Evolutionary conservation across 2,329 filamentous ascomycete genomes (phyloP).

Genomic region (Pestalotiopsis sp.): DNA sequence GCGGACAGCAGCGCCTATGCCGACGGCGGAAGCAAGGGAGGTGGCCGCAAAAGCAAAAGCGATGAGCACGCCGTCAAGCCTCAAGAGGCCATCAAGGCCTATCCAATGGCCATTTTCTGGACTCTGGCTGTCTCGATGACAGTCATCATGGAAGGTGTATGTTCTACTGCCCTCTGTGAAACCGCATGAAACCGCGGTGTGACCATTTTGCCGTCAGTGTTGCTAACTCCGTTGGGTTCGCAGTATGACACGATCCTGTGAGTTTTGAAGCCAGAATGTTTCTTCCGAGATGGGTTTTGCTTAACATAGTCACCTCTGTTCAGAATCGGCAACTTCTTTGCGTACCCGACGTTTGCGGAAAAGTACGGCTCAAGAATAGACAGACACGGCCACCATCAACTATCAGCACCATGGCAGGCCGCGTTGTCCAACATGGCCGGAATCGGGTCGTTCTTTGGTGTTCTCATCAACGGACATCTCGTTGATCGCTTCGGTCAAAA

Average conservation of each 20-base stretch:
- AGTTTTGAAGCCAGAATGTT: not conserved
- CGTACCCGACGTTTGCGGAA: constrained; percentile 11
- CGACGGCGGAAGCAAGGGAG: not conserved
- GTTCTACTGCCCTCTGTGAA: not conserved
- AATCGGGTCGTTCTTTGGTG: constrained; percentile 44
- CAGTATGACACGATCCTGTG: constrained; percentile 12
- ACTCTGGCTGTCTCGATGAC: constrained; percentile 12
- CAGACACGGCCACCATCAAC: constrained; percentile 10
- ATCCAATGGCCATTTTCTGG: constrained; percentile 14
- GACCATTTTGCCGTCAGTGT: not conserved
- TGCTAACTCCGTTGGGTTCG: not conserved
- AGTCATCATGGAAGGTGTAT: constrained; percentile 13
- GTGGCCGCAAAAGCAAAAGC: not conserved
- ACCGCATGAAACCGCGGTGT: too few species aligned
- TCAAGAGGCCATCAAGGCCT: constrained; percentile 11
- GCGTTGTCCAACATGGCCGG: constrained; percentile 41
- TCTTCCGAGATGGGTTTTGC: not conserved
- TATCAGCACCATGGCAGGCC: constrained; percentile 43
- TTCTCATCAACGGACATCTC: constrained; percentile 40
- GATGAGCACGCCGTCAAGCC: constrained; percentile 10
- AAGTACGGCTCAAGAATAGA: constrained; percentile 9
- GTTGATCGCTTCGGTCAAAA: constrained; percentile 38
- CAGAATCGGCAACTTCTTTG: constrained; percentile 13
- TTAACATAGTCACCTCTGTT: not conserved
- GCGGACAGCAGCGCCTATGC: not conserved